Percentiles rank a stretch among this genome's conserved stretches.
phyloP scores from a whole-genome alignment of 805 yeast species.

The Clavispora carvajalis region DNA sequence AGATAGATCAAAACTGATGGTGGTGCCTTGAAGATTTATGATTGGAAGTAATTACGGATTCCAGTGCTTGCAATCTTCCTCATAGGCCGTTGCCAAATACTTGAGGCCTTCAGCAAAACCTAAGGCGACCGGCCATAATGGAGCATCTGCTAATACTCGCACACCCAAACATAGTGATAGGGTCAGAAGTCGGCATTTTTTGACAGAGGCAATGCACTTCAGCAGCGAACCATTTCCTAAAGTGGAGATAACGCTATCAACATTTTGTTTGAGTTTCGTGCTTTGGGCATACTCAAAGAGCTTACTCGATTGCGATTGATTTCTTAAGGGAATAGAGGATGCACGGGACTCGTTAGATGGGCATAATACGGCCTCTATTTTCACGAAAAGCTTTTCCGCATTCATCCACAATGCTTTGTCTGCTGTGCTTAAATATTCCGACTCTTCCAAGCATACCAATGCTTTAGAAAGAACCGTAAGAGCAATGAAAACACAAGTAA shows the following conservation, averaged over 20 bases:
- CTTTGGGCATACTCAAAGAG: slow-evolving; percentile 38
- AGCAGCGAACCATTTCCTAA: not conserved
- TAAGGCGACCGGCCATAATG: slow-evolving; percentile 80
- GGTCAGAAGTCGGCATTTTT: slow-evolving; percentile 48
- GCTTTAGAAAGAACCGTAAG: slow-evolving; percentile 60
- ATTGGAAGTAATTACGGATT: too few species aligned
- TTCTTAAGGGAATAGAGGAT: slow-evolving; percentile 53
- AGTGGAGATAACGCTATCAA: slow-evolving; percentile 2
- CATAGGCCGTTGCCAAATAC: slow-evolving; percentile 35
- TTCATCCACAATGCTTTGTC: slow-evolving; percentile 62
- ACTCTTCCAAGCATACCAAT: slow-evolving; percentile 47
- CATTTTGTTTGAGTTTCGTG: slow-evolving; percentile 9
- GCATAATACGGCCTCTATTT: slow-evolving; percentile 53
- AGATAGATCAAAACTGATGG: not conserved
- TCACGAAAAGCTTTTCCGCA: slow-evolving; percentile 54
- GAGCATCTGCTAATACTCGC: slow-evolving; percentile 75
- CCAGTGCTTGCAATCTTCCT: not conserved
- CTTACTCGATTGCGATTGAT: slow-evolving; percentile 47
- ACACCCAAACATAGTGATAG: slow-evolving; percentile 65
- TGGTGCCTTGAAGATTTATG: too few species aligned
- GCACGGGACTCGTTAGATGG: slow-evolving; percentile 47
- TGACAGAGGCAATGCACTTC: slow-evolving; percentile 11
- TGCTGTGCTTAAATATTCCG: slow-evolving; percentile 28
- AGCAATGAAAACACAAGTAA: slow-evolving; percentile 64
- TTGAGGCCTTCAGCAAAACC: slow-evolving; percentile 77